Percentiles rank a stretch among this genome's conserved stretches.
Conservation (phyloP, 2,329 filamentous ascomycete species). For the Aspergillus tamarii region DNA sequence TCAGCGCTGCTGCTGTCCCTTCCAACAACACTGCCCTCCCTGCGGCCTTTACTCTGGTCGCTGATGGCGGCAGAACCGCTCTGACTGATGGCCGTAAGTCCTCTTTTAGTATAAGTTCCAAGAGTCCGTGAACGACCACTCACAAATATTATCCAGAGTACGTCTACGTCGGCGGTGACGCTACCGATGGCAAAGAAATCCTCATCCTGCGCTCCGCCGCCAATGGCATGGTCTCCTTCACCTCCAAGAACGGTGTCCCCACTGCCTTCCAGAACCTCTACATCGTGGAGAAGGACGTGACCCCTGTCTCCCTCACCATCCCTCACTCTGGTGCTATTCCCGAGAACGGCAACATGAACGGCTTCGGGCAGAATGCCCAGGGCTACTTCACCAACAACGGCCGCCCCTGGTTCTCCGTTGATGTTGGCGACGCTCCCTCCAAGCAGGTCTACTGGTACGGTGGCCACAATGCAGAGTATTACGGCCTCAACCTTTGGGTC, state of each 20-base stretch:
- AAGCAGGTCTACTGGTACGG: slow-evolving; percentile 34
- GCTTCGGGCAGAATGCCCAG: slow-evolving; percentile 30
- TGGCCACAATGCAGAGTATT: slow-evolving; percentile 27
- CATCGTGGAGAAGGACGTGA: slow-evolving; percentile 27
- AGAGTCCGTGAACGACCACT: neutral
- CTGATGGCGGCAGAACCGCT: slow-evolving; percentile 31
- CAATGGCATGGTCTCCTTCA: slow-evolving; percentile 29
- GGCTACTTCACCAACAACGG: slow-evolving; percentile 32
- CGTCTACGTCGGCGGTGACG: slow-evolving; percentile 26
- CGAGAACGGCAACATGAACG: slow-evolving; percentile 24
- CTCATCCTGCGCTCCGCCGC: slow-evolving; percentile 29
- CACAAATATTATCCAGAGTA: slow-evolving; percentile 17
- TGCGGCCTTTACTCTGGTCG: slow-evolving; percentile 31
- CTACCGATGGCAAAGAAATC: slow-evolving; percentile 24
- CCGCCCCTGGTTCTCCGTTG: slow-evolving; percentile 30
- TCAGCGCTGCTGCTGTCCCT: slow-evolving; percentile 18
- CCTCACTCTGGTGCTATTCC: slow-evolving; percentile 34
- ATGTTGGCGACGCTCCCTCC: slow-evolving; percentile 23
- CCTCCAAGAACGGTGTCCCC: slow-evolving; percentile 24
- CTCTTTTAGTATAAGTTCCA: neutral
- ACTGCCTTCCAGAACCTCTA: slow-evolving; percentile 35
- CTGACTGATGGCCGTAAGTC: slow-evolving; percentile 30
- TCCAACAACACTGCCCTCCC: slow-evolving; percentile 22
- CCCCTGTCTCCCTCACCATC: slow-evolving; percentile 26
- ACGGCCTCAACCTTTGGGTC: slow-evolving; percentile 24